Conservation (phyloP, 2,329 filamentous ascomycete genomes). For the Didymella pomorum region DNA sequence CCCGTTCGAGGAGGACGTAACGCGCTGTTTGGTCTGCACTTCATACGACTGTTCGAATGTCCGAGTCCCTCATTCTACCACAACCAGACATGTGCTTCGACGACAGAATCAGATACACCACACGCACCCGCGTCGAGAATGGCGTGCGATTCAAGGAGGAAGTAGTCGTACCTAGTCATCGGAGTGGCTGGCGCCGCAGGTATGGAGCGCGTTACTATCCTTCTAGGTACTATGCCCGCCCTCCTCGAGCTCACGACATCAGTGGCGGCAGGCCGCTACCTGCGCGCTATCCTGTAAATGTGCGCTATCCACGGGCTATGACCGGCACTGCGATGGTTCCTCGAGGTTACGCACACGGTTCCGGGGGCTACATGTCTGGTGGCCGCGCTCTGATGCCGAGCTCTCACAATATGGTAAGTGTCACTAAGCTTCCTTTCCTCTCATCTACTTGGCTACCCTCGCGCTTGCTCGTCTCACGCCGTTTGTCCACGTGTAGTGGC, state of each 20-base stretch:
- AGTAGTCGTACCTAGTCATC: slow-evolving; percentile 14
- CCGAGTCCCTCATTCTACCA: not conserved
- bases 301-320: slow-evolving; percentile 10
- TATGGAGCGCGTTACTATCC: slow-evolving; percentile 41
- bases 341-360: slow-evolving; percentile 24
- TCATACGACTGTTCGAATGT: not conserved
- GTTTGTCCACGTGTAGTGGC: slow-evolving; percentile 24
- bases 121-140: slow-evolving; percentile 26
- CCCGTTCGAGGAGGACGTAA: not conserved
- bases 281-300: slow-evolving; percentile 20
- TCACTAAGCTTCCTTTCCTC: slow-evolving; percentile 19
- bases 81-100: slow-evolving; percentile 36
- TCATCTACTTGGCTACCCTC: slow-evolving; percentile 17
- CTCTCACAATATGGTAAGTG: slow-evolving; percentile 37
- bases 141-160: slow-evolving; percentile 23
- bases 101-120: slow-evolving; percentile 30
- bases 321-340: slow-evolving; percentile 8
- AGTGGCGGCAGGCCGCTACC: slow-evolving; percentile 11
- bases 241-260: slow-evolving; percentile 24
- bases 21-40: not conserved
- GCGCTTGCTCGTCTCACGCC: slow-evolving; percentile 25
- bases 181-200: slow-evolving; percentile 31
- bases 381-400: slow-evolving; percentile 32
- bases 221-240: slow-evolving; percentile 34
- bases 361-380: slow-evolving; percentile 23